Evolutionary conservation across 2,329 filamentous ascomycete species (phyloP), one percentile per base, ranked within the genome.

Genomic region (Fusarium nisikadoi): DNA sequence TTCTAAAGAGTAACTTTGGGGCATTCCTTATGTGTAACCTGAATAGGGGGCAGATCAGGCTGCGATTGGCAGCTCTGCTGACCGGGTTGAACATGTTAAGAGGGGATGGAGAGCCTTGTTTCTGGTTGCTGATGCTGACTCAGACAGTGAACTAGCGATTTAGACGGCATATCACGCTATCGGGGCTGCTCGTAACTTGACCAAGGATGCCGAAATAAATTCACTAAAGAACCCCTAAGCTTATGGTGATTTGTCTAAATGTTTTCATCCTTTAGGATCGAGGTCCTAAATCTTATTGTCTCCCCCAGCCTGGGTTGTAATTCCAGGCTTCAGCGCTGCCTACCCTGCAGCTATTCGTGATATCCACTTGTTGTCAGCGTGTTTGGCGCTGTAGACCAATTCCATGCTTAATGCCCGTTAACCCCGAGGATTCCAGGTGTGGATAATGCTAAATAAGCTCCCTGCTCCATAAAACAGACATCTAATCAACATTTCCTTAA

Each of bases 401-500:
- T 25, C 23, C 23, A 25, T 25, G 23, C 23, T 25, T 25, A 25
- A 25, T 25, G 23, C 23, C 23, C 23, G 23, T 25, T 25, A 25
- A 5, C 9, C 7, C 5, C 2, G 7, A 10, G 6, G 17, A 46
- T 2, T 17, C 13, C 2, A 25, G 12, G 3, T 20, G 5, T 8
- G 8, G 11, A 7, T 31, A 17, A 20, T 17, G 5, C 10, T 27
- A 43, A 19, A 43, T 29, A 17, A 29, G 29, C 20, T 23, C 13
- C 19, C 23, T 27, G 33, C n/a, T 52, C 20, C 2, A 13, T 23
- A 8, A 52, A 46, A 23, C 9, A 9, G 29, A 16, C 29, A 13
- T 36, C 39, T 56, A 36, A 56, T 56, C 54, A 56, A 13, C 1
- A 49, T 49, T 56, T 27, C 54, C 31, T 6, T 20, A 47, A 27